These are phyloP conservation scores for Daedaleopsis sinensis DNA, from an alignment of 768 basidiomycete species.

Conservation along the genomic window DNA sequence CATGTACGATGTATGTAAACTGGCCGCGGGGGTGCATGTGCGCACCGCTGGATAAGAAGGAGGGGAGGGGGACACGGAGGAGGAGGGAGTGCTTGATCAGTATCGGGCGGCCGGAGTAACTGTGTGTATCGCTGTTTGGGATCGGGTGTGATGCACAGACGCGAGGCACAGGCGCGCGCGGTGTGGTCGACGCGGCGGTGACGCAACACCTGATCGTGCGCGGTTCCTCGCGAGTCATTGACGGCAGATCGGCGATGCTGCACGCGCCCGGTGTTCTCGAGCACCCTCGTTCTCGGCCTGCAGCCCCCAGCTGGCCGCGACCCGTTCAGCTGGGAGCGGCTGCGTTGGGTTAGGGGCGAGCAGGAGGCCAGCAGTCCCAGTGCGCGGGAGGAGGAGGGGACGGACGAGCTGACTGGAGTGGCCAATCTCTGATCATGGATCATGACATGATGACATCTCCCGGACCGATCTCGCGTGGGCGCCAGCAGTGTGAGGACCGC, in stretches of 20 bases:
- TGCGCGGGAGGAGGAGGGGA: not conserved
- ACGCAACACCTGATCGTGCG: conserved; percentile 14
- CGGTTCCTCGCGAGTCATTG: conserved; percentile 11
- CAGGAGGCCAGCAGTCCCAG: not conserved
- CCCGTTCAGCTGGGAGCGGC: no score
- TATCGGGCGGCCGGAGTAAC: not conserved
- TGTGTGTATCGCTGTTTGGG: conserved; percentile 8
- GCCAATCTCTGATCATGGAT: conserved; percentile 9
- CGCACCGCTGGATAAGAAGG: not conserved
- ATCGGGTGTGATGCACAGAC: conserved; percentile 7
- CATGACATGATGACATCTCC: conserved; percentile 17
- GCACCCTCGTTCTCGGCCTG: no score
- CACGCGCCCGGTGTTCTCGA: no score
- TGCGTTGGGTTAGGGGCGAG: not conserved
- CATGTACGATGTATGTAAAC: conserved; percentile 16
- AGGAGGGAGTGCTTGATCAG: not conserved
- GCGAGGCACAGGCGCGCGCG: conserved; percentile 6
- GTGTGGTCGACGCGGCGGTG: conserved; percentile 12
- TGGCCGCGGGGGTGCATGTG: not conserved
- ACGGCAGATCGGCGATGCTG: conserved; percentile 6
- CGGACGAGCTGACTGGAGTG: conserved; percentile 8
- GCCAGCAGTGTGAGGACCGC: conserved; percentile 1
- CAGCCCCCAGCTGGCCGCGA: no score
- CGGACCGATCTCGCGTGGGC: conserved; percentile 20
- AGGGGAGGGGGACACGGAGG: not conserved